Conservation (phyloP, 192 early-diverging fungal species). For the Entomortierella beljakovae region DNA sequence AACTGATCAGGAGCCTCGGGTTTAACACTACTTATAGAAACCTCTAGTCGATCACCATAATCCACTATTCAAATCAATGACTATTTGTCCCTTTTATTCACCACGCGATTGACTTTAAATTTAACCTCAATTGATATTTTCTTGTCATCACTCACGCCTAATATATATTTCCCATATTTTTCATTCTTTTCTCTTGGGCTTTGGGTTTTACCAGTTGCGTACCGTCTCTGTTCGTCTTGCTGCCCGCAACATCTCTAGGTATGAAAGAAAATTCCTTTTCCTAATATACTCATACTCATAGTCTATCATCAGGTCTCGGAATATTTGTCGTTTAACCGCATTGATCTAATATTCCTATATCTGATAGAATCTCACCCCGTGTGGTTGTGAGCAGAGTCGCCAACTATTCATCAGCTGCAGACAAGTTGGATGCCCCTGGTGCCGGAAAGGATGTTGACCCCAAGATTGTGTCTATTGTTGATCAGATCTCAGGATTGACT, state of each 20-base stretch:
- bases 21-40: background rate
- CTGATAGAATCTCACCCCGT: constrained; percentile 39
- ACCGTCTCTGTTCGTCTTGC: constrained; percentile 42
- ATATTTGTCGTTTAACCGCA: background rate
- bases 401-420: constrained; percentile 47
- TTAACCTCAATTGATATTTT: background rate
- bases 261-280: background rate
- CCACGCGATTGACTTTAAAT: background rate
- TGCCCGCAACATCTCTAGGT: constrained; percentile 40
- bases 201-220: constrained; percentile 15
- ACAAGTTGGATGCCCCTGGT: constrained; percentile 74
- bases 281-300: background rate
- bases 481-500: constrained; percentile 90
- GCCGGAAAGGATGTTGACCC: constrained; percentile 65
- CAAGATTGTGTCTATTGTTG: constrained; percentile 88
- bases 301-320: background rate
- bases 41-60: background rate
- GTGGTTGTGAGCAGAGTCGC: constrained; percentile 49
- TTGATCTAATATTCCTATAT: background rate
- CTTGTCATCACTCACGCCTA: background rate
- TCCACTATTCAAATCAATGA: background rate
- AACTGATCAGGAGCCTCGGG: constrained; percentile 8
- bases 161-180: background rate
- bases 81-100: background rate
- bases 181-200: background rate